These are phyloP conservation scores for Cladobotryum protrusum DNA, from an alignment of 2,329 filamentous ascomycete genomes.

Conservation along the genomic window DNA sequence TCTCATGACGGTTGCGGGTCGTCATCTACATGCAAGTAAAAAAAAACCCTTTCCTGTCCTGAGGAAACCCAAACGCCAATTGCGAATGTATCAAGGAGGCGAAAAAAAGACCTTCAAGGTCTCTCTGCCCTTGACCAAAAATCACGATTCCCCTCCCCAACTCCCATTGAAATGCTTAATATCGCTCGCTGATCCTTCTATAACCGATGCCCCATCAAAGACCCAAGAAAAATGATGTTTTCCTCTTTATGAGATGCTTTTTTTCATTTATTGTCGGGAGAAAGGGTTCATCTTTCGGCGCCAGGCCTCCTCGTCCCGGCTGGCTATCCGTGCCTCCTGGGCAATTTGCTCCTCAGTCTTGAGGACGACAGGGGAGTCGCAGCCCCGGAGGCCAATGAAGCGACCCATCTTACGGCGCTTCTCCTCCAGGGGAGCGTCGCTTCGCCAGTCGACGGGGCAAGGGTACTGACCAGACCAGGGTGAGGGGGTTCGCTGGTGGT, in stretches of 20 bases:
- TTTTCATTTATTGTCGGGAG: slow-evolving; percentile 5
- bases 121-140: background rate
- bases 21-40: background rate
- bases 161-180: background rate
- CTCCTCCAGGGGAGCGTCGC: slow-evolving; percentile 50
- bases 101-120: slow-evolving; percentile 1
- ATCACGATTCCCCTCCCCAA: background rate
- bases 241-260: background rate
- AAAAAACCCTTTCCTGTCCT: background rate
- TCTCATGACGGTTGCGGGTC: slow-evolving; percentile 6
- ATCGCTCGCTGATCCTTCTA: too few species aligned
- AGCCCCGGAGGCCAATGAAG: slow-evolving; percentile 65
- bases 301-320: slow-evolving; percentile 41
- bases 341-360: slow-evolving; percentile 44
- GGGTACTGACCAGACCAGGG: slow-evolving; percentile 57
- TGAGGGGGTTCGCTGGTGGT: slow-evolving; percentile 60
- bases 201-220: too few species aligned
- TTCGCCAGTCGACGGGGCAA: slow-evolving; percentile 58
- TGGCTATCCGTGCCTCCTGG: slow-evolving; percentile 35
- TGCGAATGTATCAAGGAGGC: background rate
- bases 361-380: slow-evolving; percentile 30
- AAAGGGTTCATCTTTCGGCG: slow-evolving; percentile 38
- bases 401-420: slow-evolving; percentile 67
- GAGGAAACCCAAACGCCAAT: background rate
- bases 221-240: background rate